Evolutionary conservation across 2,329 filamentous ascomycete genomes (phyloP).

Genomic region (Ilyonectria sp.): DNA sequence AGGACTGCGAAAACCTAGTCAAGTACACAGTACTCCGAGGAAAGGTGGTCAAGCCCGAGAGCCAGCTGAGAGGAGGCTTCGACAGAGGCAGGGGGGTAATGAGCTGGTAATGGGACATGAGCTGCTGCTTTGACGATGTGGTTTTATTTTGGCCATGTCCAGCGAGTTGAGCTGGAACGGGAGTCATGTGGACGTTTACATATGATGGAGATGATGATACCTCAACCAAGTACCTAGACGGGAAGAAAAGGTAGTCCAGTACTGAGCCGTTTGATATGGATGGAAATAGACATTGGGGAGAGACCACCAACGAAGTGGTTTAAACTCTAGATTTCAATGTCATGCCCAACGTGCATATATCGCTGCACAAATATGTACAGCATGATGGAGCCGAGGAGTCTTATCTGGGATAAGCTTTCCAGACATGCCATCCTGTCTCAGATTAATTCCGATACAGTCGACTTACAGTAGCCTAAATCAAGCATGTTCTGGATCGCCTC

Average conservation of each 20-base stretch:
- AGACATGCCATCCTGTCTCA: not conserved
- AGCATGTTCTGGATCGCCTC: not conserved
- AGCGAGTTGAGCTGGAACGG: not conserved
- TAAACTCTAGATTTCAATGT: not conserved
- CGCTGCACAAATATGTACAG: not conserved
- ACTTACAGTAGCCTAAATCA: not conserved
- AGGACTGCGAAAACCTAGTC: conserved; percentile 94
- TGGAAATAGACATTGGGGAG: conserved; percentile 16
- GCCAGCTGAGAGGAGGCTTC: conserved; percentile 91
- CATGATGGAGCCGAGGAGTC: not conserved
- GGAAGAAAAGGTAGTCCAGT: conserved; percentile 1
- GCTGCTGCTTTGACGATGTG: conserved; percentile 10
- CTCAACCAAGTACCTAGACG: conserved; percentile 1
- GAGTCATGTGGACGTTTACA: not conserved
- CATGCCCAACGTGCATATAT: not conserved
- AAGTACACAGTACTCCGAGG: conserved; percentile 92
- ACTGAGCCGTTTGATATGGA: conserved; percentile 4
- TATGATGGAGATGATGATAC: conserved; percentile 15
- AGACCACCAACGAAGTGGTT: not conserved
- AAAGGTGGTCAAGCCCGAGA: conserved; percentile 91
- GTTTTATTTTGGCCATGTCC: not conserved
- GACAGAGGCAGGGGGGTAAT: conserved; percentile 84
- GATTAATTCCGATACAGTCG: not conserved
- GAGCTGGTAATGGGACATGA: conserved; percentile 80
- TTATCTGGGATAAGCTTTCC: not conserved